These are phyloP conservation scores for Naganishia onofrii DNA, from an alignment of 768 basidiomycete species.

Conservation along the genomic window DNA sequence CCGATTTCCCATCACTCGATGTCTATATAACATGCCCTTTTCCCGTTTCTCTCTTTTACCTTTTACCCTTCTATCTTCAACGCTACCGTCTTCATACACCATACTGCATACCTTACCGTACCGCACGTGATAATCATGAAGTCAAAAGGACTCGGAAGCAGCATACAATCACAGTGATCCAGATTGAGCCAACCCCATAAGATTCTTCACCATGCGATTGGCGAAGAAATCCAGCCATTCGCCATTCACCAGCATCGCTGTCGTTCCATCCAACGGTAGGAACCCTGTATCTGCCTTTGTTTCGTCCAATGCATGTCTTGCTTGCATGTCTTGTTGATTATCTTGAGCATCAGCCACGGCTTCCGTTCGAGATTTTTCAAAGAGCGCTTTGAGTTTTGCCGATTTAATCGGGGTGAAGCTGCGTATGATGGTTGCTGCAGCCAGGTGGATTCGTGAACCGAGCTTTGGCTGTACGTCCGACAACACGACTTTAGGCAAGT, in stretches of 20 bases:
- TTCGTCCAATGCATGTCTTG: not conserved
- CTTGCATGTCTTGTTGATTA: not conserved
- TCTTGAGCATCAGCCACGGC: not conserved
- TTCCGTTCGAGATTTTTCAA: not conserved
- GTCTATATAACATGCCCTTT: too few species aligned
- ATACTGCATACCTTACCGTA: too few species aligned
- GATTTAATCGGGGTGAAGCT: constrained; percentile 1
- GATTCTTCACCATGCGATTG: not conserved
- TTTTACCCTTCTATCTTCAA: too few species aligned
- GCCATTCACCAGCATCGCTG: constrained; percentile 4
- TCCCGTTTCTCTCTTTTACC: too few species aligned
- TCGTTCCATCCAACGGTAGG: not conserved
- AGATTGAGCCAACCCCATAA: not conserved
- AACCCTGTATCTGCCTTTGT: not conserved
- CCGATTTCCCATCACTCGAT: too few species aligned
- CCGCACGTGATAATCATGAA: too few species aligned
- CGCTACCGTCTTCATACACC: too few species aligned
- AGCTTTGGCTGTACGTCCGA: constrained; percentile 1
- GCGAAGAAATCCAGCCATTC: constrained; percentile 8
- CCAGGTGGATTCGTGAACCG: not conserved
- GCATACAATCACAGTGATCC: not conserved
- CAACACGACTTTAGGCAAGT: constrained; percentile 4
- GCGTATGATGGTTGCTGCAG: not conserved
- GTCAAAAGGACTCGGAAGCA: too few species aligned
- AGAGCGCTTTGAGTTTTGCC: not conserved